Base-by-base conservation (phyloP, 2,329 filamentous ascomycete species). In the Phaeomoniella chlamydospora region DNA sequence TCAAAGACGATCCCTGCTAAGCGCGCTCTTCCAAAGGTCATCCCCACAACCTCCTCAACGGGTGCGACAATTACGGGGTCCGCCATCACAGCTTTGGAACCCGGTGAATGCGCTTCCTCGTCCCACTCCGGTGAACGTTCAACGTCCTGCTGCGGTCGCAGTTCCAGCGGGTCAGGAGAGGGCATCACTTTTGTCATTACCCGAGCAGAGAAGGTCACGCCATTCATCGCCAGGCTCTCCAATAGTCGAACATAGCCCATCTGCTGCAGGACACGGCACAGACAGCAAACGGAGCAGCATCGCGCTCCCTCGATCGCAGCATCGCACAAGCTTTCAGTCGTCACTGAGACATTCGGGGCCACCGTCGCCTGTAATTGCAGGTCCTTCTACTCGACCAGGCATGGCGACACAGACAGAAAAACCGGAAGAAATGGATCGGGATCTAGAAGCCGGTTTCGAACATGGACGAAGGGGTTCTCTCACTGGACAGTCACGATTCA, bases 101-200 rank as follows among this genome's bases (percentile, higher is more conserved):
- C 72, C 72, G 26, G 62, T 72, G 48, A 76, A 77, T 49, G 65
- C 70, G 55, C 68, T 72, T 33, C 72, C 70, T 29, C 67, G 69
- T 39, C 56, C 58, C 18, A 67, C 66, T 33, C 64, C 65, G 38
- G 53, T 68, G 26, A 58, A 58, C 14, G 45, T 67, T 36, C 50
- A 56, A 17, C 53, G 55, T 33, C 46, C 53, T 26, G 45, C 38
- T 36, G 40, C 42, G 30, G 31, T 32, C 37, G 55, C 51, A 58
- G 39, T 53, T 49, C 43, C 51, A 53, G 30, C 49, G 49, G 10
- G 44, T 54, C 35, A 49, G 50, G 31, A 40, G 50, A 39, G 62
- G 40, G 67, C 68, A 41, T 70, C 72, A 18, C 59, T 76, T 31
- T 57, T 76, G 40, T 69, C 66, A 19, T 59, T 76, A 34, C 67